Percentiles rank a stretch among this genome's conserved stretches.
These are phyloP conservation scores for Senna siamea DNA, from an alignment of 306 rosid species.

Conservation along the genomic window DNA sequence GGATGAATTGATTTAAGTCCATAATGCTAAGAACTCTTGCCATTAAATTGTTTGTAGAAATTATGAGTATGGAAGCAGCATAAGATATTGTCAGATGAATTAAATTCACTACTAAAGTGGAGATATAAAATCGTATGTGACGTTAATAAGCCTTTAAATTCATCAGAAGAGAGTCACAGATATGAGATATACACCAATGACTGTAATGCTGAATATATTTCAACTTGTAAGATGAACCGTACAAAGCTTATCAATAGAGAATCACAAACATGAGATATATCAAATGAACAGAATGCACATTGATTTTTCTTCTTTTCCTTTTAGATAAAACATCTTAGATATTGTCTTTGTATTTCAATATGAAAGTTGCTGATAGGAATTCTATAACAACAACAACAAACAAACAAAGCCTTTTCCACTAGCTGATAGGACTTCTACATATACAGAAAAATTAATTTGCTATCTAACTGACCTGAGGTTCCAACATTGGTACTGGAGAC, in stretches of 20 bases:
- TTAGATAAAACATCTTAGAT: neutral
- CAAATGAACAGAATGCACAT: neutral
- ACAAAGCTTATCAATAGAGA: constrained; percentile 8
- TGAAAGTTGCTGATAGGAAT: constrained; percentile 3
- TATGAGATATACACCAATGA: neutral
- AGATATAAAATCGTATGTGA: constrained; percentile 12
- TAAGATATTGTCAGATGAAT: constrained; percentile 11
- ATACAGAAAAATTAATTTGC: no score
- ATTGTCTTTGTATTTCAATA: constrained; percentile 11
- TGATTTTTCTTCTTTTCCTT: neutral
- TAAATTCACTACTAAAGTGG: constrained; percentile 21
- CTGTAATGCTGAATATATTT: neutral
- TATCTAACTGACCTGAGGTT: constrained; percentile 80
- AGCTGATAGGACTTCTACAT: no score
- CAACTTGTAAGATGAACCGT: constrained; percentile 4
- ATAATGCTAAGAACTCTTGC: no score
- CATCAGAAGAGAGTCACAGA: constrained; percentile 22
- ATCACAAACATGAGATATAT: neutral
- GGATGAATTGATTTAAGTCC: constrained; percentile 8
- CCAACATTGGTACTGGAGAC: constrained; percentile 63
- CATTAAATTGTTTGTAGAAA: constrained; percentile 12
- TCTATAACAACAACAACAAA: neutral
- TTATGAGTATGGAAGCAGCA: constrained; percentile 22
- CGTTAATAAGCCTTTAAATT: neutral
- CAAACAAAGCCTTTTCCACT: no score